These are phyloP conservation scores for Clonostachys rosea DNA, from an alignment of 2,329 filamentous ascomycete genomes.

Conservation along the genomic window DNA sequence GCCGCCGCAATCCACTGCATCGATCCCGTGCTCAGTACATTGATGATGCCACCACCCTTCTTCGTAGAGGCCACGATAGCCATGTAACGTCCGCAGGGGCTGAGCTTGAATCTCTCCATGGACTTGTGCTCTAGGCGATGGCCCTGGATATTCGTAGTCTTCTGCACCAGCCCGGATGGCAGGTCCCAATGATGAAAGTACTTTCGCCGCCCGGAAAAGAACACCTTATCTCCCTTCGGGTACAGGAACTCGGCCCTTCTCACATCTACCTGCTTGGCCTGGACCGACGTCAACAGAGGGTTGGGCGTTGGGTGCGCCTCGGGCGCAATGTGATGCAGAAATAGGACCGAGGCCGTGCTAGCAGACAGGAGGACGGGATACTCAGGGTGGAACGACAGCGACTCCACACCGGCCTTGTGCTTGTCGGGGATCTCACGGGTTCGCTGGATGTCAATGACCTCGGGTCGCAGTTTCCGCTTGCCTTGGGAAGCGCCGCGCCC, in stretches of 20 bases:
- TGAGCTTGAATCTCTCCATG: slow-evolving; percentile 88
- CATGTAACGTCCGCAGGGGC: slow-evolving; percentile 82
- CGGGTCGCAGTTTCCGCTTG: slow-evolving; percentile 71
- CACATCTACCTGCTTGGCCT: slow-evolving; percentile 80
- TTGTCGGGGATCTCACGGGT: slow-evolving; percentile 78
- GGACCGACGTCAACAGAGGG: slow-evolving; percentile 84
- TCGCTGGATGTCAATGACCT: slow-evolving; percentile 86
- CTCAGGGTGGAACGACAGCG: slow-evolving; percentile 83
- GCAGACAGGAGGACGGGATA: slow-evolving; percentile 88
- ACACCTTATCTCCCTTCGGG: slow-evolving; percentile 70
- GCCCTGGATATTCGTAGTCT: slow-evolving; percentile 71
- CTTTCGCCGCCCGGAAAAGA: slow-evolving; percentile 80
- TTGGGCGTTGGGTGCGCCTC: slow-evolving; percentile 74
- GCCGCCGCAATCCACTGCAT: slow-evolving; percentile 86
- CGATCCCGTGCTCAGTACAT: slow-evolving; percentile 73
- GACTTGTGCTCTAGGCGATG: slow-evolving; percentile 77
- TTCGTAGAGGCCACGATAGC: slow-evolving; percentile 73
- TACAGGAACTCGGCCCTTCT: slow-evolving; percentile 77
- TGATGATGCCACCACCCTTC: slow-evolving; percentile 86
- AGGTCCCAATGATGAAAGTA: slow-evolving; percentile 97
- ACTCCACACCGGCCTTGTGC: slow-evolving; percentile 76
- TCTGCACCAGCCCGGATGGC: slow-evolving; percentile 74
- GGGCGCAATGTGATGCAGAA: slow-evolving; percentile 83
- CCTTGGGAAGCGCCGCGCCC: slow-evolving; percentile 43
- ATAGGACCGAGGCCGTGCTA: slow-evolving; percentile 78